Evolutionary conservation across 805 yeast genomes (phyloP), one percentile per base, ranked within the genome.

Genomic region (Candida peoriensis): DNA sequence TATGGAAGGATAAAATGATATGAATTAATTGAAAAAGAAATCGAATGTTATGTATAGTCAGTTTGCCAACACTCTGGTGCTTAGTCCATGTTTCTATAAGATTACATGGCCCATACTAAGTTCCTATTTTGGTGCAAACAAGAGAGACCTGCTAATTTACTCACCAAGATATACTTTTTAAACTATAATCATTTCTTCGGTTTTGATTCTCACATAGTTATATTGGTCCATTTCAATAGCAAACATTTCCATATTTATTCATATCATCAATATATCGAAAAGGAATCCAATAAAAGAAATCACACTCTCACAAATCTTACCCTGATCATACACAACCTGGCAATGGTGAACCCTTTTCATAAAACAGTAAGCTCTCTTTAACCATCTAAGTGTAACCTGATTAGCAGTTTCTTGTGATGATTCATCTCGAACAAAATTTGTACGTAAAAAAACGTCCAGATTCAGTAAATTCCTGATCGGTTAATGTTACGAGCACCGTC

Each of bases 41-140:
- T n/a, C n/a, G n/a, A n/a, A n/a, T n/a, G n/a, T n/a, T n/a, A n/a
- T 28, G 25, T 33, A 30, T 35, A 33, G 25, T 21, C 54, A 63
- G 86, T 79, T 84, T 83, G 89, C 86, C 81, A 76, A 83, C 94
- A 84, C 90, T 82, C 93, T 81, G 93, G 88, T 77, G 81, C 80
- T 74, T 68, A 68, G 72, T 76, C 55, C 43, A 28, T 37, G 37
- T 14, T 22, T 27, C 23, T 29, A 13, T 24, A 14, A 20, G 28
- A 43, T 31, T 46, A n/a, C n/a, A n/a, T n/a, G n/a, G 47, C 44
- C 78, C 59, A 64, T 81, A 76, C 72, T 72, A 72, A 74, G 79
- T 74, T 79, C 89, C 94, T 81, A 83, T 84, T 84, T 80, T 77
- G 76, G 81, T 66, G 88, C 88, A 81, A 85, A 81, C 95, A 66